Base-by-base conservation (phyloP, 495 filamentous ascomycete species). In the Peziza echinospora region DNA sequence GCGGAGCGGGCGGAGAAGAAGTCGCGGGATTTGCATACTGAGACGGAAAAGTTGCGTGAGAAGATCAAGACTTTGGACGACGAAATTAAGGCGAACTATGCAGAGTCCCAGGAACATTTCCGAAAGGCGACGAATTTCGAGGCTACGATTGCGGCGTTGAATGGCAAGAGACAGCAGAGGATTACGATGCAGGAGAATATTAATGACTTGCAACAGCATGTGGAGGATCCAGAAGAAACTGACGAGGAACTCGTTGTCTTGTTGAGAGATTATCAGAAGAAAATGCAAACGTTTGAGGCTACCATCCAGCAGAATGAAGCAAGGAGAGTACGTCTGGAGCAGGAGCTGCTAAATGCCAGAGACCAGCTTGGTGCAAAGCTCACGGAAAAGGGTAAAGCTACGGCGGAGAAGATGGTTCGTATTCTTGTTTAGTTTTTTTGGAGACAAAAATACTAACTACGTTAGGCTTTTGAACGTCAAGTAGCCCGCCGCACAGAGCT, bases 231-330 rank as follows among this genome's bases (percentile, higher is more conserved):
- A 17, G 70, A 80, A 41, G 76, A 85, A 59, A 70, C 86, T 48
- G 64, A 70, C 19, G 75, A 81, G 45, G 78, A 76, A 64, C 67
- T 97, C 8, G 67, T 77, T 48, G 71, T 72, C 8, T 78, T 76
- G 47, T 64, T 93, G n/a, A 76, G 80, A 24, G 71, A 87, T 54
- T 93, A 92, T 60, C 77, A 84, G 53, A 71, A 81, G 41, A 71
- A 76, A 30, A 73, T 87, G 50, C 55, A 69, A 22, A 62, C 75
- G 44, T 78, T 77, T 47, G 64, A 73, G 23, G 62, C 72, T 48
- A 72, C 86, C 46, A 67, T 73, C 41, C 71, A 80, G 28, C 58
- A 67, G 9, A 70, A 78, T 45, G 73, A 71, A 49, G 60, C 69
- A 39, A 61, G 69, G 30, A 84, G 82, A 53, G 63, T 69, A 47